Percentiles rank a stretch among this genome's conserved stretches.
Conservation (phyloP, 306 rosid genomes). For the Benincasa hispida region DNA sequence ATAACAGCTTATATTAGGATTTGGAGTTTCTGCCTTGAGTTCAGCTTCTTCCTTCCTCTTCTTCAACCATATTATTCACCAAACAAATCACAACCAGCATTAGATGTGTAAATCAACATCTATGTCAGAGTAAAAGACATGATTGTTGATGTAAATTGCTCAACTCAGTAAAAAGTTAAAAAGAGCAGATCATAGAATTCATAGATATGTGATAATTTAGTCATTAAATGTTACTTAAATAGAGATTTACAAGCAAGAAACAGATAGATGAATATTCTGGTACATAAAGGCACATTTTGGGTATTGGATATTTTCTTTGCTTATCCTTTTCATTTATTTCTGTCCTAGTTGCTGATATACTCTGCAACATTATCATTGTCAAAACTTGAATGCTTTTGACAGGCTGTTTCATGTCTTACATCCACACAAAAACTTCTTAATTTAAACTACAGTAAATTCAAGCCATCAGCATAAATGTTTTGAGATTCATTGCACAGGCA, state of each 20-base stretch:
- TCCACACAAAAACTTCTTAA: not conserved
- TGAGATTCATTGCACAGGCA: not conserved
- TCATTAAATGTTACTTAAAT: slow-evolving; percentile 2
- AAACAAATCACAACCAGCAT: not conserved
- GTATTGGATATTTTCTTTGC: slow-evolving; percentile 4
- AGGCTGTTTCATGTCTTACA: slow-evolving; percentile 2
- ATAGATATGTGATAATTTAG: not conserved
- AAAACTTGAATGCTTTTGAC: slow-evolving; percentile 12
- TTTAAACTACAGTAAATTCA: not conserved
- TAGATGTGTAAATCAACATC: not conserved
- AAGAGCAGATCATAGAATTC: not conserved
- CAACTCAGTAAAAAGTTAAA: not conserved
- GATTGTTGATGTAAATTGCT: not conserved
- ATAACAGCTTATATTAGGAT: not conserved
- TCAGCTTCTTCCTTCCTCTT: not conserved
- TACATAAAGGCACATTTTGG: slow-evolving; percentile 2
- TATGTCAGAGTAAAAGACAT: not conserved
- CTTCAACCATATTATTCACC: not conserved
- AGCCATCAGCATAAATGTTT: slow-evolving; percentile 4
- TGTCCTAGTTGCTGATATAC: slow-evolving; percentile 12
- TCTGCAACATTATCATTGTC: slow-evolving; percentile 12
- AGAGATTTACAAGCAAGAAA: slow-evolving; percentile 4
- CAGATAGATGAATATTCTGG: not conserved
- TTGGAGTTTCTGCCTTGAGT: not conserved
- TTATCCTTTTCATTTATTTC: slow-evolving; percentile 9